A percentile compares a stretch with the other conserved stretches of the same genome.
Conservation (phyloP, 345 rosid genomes). For the Populus pruinosa region DNA sequence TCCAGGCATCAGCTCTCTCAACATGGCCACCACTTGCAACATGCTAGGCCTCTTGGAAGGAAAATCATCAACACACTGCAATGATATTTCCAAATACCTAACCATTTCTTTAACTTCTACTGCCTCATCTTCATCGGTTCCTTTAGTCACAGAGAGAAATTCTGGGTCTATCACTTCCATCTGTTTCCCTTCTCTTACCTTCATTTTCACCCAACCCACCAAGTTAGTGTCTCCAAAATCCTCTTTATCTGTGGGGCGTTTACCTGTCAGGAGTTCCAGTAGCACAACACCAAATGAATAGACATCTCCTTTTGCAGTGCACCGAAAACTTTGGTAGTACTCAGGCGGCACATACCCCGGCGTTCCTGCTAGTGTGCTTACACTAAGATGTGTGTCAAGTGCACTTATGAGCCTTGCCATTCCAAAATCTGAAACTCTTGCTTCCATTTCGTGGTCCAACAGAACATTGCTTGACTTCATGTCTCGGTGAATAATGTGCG, state of each 20-base stretch:
- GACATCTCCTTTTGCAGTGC: constrained; percentile 93
- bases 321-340: constrained; percentile 92
- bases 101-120: constrained; percentile 74
- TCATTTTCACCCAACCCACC: constrained; percentile 95
- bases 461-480: constrained; percentile 96
- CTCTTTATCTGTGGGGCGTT: constrained; percentile 89
- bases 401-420: constrained; percentile 98
- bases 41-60: constrained; percentile 83
- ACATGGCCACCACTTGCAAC: constrained; percentile 85
- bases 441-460: constrained; percentile 87
- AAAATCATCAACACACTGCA: constrained; percentile 85
- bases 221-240: constrained; percentile 97
- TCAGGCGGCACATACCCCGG: constrained; percentile 97
- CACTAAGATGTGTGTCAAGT: constrained; percentile 90
- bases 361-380: constrained; percentile 91
- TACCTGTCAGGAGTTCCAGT: constrained; percentile 82
- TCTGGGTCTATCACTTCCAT: constrained; percentile 93
- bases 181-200: constrained; percentile 74
- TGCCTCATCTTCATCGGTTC: constrained; percentile 48
- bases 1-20: constrained; percentile 70
- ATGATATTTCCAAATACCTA: constrained; percentile 69
- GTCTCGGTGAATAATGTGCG: constrained; percentile 90
- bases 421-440: constrained; percentile 93
- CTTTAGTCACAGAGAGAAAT: constrained; percentile 41
- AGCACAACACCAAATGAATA: constrained; percentile 89